A percentile compares a stretch with the other conserved stretches of the same genome.
These are phyloP conservation scores for Hypoxylon sp. DNA, from an alignment of 2,329 filamentous ascomycete genomes.

Conservation along the genomic window DNA sequence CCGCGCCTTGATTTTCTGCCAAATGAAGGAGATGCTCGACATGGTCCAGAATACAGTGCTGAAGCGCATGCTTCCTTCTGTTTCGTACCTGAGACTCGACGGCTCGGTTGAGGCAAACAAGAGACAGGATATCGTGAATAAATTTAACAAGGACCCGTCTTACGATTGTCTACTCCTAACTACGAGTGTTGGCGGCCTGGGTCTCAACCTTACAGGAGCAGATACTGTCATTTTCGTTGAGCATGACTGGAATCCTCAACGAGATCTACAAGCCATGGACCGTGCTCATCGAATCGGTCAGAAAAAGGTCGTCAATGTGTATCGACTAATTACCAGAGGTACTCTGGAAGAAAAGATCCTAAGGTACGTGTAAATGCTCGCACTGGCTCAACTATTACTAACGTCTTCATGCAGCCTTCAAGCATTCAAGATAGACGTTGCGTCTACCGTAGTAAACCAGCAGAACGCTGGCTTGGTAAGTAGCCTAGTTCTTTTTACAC, in stretches of 20 bases:
- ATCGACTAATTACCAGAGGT: constrained; percentile 94
- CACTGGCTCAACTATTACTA: constrained; percentile 11
- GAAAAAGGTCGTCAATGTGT: constrained; percentile 99
- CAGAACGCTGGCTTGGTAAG: constrained; percentile 87
- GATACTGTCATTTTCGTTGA: constrained; percentile 99
- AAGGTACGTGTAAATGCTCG: constrained; percentile 58
- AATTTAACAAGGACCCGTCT: constrained; percentile 97
- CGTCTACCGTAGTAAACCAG: constrained; percentile 97
- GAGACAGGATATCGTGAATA: constrained; percentile 97
- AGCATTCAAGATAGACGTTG: constrained; percentile 99
- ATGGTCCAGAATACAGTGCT: constrained; percentile 97
- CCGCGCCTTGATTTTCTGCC: constrained; percentile 95
- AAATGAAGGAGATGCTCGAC: constrained; percentile 99
- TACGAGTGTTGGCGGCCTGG: constrained; percentile 93
- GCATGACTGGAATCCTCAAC: constrained; percentile 99
- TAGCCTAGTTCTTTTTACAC: constrained; percentile 4
- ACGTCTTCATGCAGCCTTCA: constrained; percentile 73
- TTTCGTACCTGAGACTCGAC: constrained; percentile 94
- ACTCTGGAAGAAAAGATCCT: constrained; percentile 99
- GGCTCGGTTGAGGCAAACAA: constrained; percentile 93
- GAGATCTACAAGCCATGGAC: constrained; percentile 99
- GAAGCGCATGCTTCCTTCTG: constrained; percentile 89
- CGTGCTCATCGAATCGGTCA: constrained; percentile 97
- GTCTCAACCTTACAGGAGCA: constrained; percentile 94
- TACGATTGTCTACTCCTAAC: constrained; percentile 96